A percentile compares a stretch with the other conserved stretches of the same genome.
Conservation (phyloP, 164 flowering plant species). For the Piper betle region DNA sequence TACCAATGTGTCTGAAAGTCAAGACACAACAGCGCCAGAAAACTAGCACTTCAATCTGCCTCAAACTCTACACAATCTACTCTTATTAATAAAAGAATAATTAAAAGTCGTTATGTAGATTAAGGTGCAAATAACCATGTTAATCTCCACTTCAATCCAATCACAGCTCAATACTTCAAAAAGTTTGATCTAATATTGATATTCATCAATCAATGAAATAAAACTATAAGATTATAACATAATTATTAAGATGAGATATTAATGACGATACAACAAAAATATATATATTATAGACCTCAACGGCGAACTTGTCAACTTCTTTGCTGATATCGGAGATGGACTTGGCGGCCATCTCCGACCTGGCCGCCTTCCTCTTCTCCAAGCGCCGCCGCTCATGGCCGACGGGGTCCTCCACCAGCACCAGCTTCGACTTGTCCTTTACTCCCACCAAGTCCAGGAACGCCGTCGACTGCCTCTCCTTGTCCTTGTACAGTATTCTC, state of each 20-base stretch:
- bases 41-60: too few relatives aligned
- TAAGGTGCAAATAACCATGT: too few relatives aligned
- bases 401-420: slow-evolving; percentile 59
- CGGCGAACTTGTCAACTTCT: slow-evolving; percentile 74
- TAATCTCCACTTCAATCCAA: too few relatives aligned
- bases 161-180: too few relatives aligned
- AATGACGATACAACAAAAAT: neutral
- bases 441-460: slow-evolving; percentile 65
- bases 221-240: too few relatives aligned
- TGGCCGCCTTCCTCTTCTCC: slow-evolving; percentile 65
- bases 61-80: too few relatives aligned
- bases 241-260: too few relatives aligned
- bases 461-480: slow-evolving; percentile 65
- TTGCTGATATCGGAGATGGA: slow-evolving; percentile 59
- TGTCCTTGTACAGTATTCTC: slow-evolving; percentile 64
- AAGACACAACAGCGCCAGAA: too few relatives aligned
- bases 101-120: too few relatives aligned
- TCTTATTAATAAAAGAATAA: too few relatives aligned
- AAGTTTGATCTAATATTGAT: neutral
- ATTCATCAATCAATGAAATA: too few relatives aligned
- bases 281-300: slow-evolving; percentile 36
- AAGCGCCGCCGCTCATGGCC: slow-evolving; percentile 61
- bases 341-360: slow-evolving; percentile 66
- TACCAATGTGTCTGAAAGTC: too few relatives aligned
- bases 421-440: slow-evolving; percentile 64